A percentile compares a stretch with the other conserved stretches of the same genome.
phyloP scores from a whole-genome alignment of 1,284 basidiomycete species.

The Takashimella koratensis region DNA sequence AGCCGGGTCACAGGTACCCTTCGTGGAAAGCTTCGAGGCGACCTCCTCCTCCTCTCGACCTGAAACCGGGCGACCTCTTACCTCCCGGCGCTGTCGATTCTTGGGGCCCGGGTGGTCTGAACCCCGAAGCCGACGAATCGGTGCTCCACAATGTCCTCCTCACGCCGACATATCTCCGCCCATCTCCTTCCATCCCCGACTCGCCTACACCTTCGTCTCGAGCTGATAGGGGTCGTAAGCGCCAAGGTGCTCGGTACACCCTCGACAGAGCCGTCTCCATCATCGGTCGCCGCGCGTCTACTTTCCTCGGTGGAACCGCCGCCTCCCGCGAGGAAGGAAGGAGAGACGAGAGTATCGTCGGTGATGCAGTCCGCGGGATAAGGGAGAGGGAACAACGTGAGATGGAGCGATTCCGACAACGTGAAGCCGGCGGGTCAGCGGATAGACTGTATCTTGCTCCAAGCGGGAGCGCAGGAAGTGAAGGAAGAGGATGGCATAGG shows the following conservation, averaged over 20 bases:
- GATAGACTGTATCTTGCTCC: no score
- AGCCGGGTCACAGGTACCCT: constrained; percentile 29
- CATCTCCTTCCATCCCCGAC: constrained; percentile 13
- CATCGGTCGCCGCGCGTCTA: neutral
- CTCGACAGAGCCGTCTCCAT: neutral
- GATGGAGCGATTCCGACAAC: constrained; percentile 24
- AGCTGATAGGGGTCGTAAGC: no score
- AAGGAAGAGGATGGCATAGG: neutral
- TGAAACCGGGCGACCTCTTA: constrained; percentile 31
- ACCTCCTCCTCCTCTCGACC: constrained; percentile 13
- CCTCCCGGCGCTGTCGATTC: constrained; percentile 15
- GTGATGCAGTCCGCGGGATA: constrained; percentile 14
- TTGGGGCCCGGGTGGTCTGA: neutral
- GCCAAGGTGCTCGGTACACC: no score
- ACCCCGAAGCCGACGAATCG: constrained; percentile 25
- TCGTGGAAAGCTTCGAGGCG: constrained; percentile 23
- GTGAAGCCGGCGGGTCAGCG: neutral
- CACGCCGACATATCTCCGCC: constrained; percentile 31
- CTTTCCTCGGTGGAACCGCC: neutral
- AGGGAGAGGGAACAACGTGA: constrained; percentile 25
- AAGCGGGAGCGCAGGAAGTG: neutral
- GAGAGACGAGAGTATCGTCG: no score
- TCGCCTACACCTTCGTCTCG: constrained; percentile 7
- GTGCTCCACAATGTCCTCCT: constrained; percentile 38
- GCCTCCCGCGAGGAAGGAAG: no score